Conservation (phyloP, 192 early-diverging fungal genomes). For the Globomyces pollinis-pini region DNA sequence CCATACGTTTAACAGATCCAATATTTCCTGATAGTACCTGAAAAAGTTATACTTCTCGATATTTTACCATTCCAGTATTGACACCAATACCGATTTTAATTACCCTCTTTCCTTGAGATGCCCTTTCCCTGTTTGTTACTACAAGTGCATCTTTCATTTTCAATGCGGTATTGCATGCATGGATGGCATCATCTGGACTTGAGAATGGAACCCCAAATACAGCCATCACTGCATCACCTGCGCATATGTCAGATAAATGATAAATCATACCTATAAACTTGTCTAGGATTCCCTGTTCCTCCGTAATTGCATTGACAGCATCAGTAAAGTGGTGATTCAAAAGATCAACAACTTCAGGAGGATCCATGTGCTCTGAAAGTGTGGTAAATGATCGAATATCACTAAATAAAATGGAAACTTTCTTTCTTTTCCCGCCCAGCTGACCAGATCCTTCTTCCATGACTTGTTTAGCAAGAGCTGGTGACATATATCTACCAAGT, state of each 20-base stretch:
- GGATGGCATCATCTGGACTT: constrained; percentile 39
- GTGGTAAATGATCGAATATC: constrained; percentile 42
- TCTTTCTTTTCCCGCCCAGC: constrained; percentile 44
- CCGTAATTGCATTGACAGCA: constrained; percentile 46
- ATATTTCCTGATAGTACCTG: constrained; percentile 49
- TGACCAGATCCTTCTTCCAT: constrained; percentile 45
- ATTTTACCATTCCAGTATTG: constrained; percentile 46
- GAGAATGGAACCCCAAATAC: constrained; percentile 51
- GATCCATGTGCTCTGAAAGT: constrained; percentile 42
- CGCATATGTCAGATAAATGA: background rate
- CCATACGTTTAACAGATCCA: constrained; percentile 46
- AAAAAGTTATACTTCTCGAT: constrained; percentile 8
- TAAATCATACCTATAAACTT: constrained; percentile 39
- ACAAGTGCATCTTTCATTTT: constrained; percentile 37
- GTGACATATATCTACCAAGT: constrained; percentile 50
- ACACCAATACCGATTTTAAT: constrained; percentile 49
- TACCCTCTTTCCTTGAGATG: constrained; percentile 13
- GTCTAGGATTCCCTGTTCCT: constrained; percentile 48
- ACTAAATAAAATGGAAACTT: constrained; percentile 36
- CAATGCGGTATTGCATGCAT: constrained; percentile 43
- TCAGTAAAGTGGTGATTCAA: constrained; percentile 50
- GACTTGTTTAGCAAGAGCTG: constrained; percentile 46
- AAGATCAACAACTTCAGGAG: constrained; percentile 44
- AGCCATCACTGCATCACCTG: constrained; percentile 51
- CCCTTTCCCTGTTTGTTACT: constrained; percentile 25